Evolutionary conservation across 345 rosid species (phyloP), one percentile per base, ranked within the genome.

Genomic region (Turritis glabra): DNA sequence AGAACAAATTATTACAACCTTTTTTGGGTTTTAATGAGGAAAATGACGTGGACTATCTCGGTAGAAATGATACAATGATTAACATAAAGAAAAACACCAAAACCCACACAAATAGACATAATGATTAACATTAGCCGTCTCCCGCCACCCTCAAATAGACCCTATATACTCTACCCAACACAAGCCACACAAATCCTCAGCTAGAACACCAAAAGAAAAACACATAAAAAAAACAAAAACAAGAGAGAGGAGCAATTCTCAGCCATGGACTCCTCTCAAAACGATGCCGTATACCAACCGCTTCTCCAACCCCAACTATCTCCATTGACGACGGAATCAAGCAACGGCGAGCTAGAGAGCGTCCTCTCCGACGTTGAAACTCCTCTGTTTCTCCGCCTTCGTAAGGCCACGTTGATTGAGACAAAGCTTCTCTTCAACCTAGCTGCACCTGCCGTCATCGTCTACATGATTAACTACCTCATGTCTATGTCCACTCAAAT

Each of bases 401-500:
- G 71, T 30, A 35, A 67, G 5, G 82, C 82, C 12, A 67, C 79
- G 7, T 52, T 47, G 55, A 79, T 79, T 1, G 78, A 79, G 8
- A 32, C 75, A 1, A 87, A 76, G 54, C 71, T 86, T 19, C 88
- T 88, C 19, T 81, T 78, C 46, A 46, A 64, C 15, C 82, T 85
- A 4, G 90, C 90, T 5, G 92, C 82, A 0, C 90, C 88, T 0
- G 87, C 85, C 3, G 83, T 88, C 5, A 51, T 80, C 46, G 82
- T 86, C 54, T 88, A 86, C 81, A 73, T 83, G 84, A 84, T 88
- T 40, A 84, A 83, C 80, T 79, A 80, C 37, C 46, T 86, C 56
- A 82, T 88, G 83, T 84, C 90, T 40, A 84, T 80, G 86, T 82
- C 87, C 60, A 86, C 90, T 33, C 87, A 80, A 46, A 77, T 88